phyloP scores from a whole-genome alignment of 169 alveolate species.

The Plasmodium vinckei region DNA sequence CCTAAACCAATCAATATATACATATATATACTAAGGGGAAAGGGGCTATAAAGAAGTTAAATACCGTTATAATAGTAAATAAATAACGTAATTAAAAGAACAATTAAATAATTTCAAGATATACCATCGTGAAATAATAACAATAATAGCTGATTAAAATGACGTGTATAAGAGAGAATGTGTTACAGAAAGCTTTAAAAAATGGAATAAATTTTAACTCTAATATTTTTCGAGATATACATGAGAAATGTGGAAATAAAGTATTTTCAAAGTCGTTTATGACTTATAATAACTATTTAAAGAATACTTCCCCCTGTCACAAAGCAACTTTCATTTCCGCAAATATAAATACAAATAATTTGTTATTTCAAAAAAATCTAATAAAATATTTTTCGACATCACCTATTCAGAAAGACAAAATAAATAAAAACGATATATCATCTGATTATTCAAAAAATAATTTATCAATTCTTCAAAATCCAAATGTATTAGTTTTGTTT shows the following conservation, averaged over 20 bases:
- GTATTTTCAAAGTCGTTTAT: slow-evolving; percentile 20
- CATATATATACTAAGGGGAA: too few relatives aligned
- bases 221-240: slow-evolving; percentile 21
- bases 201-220: slow-evolving; percentile 21
- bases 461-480: slow-evolving; percentile 38
- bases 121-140: too few relatives aligned
- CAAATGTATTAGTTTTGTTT: slow-evolving; percentile 58
- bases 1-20: too few relatives aligned
- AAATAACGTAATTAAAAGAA: too few relatives aligned
- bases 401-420: not conserved
- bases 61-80: too few relatives aligned
- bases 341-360: slow-evolving; percentile 7
- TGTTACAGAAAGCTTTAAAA: slow-evolving; percentile 24
- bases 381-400: slow-evolving; percentile 29
- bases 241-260: slow-evolving; percentile 41
- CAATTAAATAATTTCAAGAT: too few relatives aligned
- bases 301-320: not conserved
- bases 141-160: slow-evolving; percentile 1
- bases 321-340: not conserved
- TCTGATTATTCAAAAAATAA: slow-evolving; percentile 16
- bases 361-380: slow-evolving; percentile 13
- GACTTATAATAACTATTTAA: slow-evolving; percentile 8
- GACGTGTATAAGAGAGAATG: slow-evolving; percentile 26
- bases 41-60: too few relatives aligned
- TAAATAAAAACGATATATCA: slow-evolving; percentile 26